Evolutionary conservation across 768 basidiomycete species (phyloP).

Genomic region (Tulasnella sp.): DNA sequence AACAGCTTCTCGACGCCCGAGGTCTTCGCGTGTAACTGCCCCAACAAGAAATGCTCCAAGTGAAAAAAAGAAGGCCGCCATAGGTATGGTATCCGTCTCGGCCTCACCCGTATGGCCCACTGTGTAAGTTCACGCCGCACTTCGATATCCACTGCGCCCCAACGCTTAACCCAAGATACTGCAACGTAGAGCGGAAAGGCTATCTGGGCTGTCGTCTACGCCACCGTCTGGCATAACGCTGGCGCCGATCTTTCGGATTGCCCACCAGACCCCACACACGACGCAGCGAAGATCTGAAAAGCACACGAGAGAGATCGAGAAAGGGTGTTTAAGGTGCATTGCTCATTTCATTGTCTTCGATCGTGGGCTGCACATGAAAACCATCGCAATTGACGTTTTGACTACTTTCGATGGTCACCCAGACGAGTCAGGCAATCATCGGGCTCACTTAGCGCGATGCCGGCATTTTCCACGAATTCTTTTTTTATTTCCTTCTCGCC

Average conservation of each 20-base stretch:
- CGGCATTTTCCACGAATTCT: not conserved
- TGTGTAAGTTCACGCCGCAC: no score
- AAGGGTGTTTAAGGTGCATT: not conserved
- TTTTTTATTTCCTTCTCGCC: not conserved
- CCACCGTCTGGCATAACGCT: not conserved
- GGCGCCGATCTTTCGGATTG: not conserved
- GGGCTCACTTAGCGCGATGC: not conserved
- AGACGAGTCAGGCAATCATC: not conserved
- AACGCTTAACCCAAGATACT: not conserved
- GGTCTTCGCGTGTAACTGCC: not conserved
- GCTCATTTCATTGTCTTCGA: not conserved
- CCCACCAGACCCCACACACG: not conserved
- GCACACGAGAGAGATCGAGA: not conserved
- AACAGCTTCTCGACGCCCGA: not conserved
- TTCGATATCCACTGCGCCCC: not conserved
- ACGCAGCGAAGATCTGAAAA: not conserved
- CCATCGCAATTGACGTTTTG: constrained; percentile 1
- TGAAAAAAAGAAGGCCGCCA: not conserved
- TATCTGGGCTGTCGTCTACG: not conserved
- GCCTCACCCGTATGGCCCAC: no score
- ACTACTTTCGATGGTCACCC: constrained; percentile 2
- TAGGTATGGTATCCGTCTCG: no score
- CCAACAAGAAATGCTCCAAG: not conserved
- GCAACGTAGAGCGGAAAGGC: not conserved
- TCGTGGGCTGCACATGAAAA: not conserved